Base-by-base conservation (phyloP, 495 filamentous ascomycete genomes). In the Sabuloglossum arenarium region DNA sequence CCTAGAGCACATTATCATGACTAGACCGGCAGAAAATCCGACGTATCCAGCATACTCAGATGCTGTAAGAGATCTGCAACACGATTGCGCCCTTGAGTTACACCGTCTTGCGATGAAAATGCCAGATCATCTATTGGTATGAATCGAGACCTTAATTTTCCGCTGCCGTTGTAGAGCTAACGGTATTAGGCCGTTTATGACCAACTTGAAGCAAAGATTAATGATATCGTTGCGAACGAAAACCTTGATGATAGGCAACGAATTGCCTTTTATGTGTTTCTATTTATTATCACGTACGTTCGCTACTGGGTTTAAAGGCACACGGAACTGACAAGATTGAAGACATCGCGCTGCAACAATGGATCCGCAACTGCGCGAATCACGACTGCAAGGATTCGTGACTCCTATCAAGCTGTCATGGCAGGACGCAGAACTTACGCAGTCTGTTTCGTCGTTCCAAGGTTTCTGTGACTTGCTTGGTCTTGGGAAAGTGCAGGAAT, bases 21-120 rank as follows among this genome's bases (percentile, higher is more conserved):
- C 84, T 28, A 78, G 80, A 61, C 80, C 85, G 25, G 73, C 75
- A 6, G 78, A 86, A 37, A 74, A 85, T 47, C 78, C 82, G 0
- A 75, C 78, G 27, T 79, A 79, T 61, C 74, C 75, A 25, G 70
- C 76, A 24, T 96, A 90, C 68, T 85, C 83, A 6, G 93, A 97
- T 58, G 86, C 91, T n/a, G 82, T 95, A 25, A 86, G 86, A 58
- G 85, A 90, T 54, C 74, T 98, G 1, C 87, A 94, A 64, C 76
- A 72, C 0, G 74, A 88, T 58, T 81, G 86, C 55, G 86, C 84
- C 67, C 77, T 86, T 58, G 88, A 97, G 66, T 74, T 97, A 55
- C 88, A 94, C 57, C 78, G 86, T 34, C 75, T 99, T 4, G 91
- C 91, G 3, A 80, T 85, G 60, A 86, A 84, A 56, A 95, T 95